Evolutionary conservation across 2,329 filamentous ascomycete genomes (phyloP).

Genomic region (Pestalotiopsis sp.): DNA sequence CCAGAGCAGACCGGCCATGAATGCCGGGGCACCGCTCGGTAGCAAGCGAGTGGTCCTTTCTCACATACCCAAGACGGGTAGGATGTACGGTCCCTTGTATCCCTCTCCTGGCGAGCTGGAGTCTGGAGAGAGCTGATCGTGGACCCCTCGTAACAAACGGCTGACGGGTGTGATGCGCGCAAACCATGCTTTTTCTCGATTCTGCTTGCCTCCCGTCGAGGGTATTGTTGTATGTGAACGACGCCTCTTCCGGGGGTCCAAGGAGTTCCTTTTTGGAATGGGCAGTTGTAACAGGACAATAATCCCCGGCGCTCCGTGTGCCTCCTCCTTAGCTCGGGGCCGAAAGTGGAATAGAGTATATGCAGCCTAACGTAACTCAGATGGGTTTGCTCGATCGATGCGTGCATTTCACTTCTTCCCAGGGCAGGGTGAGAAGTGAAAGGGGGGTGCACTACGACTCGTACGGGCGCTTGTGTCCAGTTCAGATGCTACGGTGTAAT

Average conservation of each 20-base stretch:
- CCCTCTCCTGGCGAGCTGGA: not conserved
- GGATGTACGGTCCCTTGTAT: not conserved
- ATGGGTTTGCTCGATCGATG: constrained; percentile 4
- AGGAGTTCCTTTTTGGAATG: not conserved
- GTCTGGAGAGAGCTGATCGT: not conserved
- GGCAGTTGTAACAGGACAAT: not conserved
- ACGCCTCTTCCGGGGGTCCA: not conserved
- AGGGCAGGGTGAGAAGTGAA: not conserved
- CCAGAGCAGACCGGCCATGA: constrained; percentile 5
- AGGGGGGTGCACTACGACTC: constrained; percentile 5
- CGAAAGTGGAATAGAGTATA: constrained; percentile 2
- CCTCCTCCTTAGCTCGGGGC: not conserved
- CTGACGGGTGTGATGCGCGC: not conserved
- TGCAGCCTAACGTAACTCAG: not conserved
- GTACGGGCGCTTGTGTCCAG: not conserved
- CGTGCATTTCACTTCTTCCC: not conserved
- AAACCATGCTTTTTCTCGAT: not conserved
- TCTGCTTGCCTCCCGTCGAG: not conserved
- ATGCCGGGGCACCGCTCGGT: not conserved
- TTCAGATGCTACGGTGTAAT: not conserved
- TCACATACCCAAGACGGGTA: not conserved
- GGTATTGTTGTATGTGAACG: not conserved
- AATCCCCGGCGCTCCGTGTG: not conserved
- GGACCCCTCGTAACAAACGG: not conserved
- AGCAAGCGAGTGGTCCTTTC: not conserved